These are phyloP conservation scores for Cymbopogon flexuosus DNA, from an alignment of 202 grass and related monocot species.

Conservation along the genomic window DNA sequence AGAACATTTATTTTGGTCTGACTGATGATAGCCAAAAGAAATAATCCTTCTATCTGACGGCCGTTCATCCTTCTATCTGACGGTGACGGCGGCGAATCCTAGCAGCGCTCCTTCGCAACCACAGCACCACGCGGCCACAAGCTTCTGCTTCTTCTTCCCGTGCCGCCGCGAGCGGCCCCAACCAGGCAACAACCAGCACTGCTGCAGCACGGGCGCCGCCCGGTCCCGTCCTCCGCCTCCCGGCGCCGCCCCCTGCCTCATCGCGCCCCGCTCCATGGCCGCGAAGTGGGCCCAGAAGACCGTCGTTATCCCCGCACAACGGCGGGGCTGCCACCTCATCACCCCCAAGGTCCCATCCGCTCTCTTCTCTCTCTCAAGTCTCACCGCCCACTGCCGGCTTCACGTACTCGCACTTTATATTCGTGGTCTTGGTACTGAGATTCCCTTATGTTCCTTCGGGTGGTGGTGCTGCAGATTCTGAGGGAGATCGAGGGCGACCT, in stretches of 20 bases:
- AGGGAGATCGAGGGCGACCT: slow-evolving; percentile 79
- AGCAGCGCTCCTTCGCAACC: no score
- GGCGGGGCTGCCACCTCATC: slow-evolving; percentile 90
- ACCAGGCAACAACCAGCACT: not conserved
- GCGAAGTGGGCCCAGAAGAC: slow-evolving; percentile 97
- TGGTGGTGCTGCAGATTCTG: slow-evolving; percentile 41
- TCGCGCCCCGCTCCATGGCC: slow-evolving; percentile 45
- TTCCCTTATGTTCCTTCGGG: not conserved
- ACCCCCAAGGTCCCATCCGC: slow-evolving; percentile 49
- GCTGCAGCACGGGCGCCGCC: not conserved
- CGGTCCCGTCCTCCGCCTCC: not conserved
- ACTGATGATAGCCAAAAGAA: no score
- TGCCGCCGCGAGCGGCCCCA: not conserved
- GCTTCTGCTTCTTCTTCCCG: no score
- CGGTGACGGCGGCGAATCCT: no score
- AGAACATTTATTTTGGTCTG: no score
- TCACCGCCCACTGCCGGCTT: not conserved
- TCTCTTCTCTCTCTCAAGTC: not conserved
- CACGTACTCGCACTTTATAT: not conserved
- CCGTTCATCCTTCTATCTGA: no score
- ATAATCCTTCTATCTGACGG: no score
- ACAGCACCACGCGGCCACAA: no score
- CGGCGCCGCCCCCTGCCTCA: not conserved
- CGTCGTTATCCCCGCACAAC: slow-evolving; percentile 65
- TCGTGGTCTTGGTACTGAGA: not conserved